Base-by-base conservation (phyloP, 164 flowering plant genomes). In the Macadamia tetraphylla region DNA sequence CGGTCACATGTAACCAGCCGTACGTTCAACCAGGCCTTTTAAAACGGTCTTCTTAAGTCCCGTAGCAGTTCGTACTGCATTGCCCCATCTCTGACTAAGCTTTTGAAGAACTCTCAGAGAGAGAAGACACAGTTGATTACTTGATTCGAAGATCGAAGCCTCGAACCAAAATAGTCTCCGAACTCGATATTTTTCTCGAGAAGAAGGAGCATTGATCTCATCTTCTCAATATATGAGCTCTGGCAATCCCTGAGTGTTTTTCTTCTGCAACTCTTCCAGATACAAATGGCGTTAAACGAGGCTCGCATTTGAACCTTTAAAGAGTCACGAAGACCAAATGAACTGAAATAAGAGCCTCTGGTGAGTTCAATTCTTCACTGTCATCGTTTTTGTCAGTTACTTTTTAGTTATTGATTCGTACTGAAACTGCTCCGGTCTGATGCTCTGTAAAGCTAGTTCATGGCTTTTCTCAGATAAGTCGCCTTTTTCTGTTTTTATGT, bases 1-100 rank as follows among this genome's bases (percentile, higher is more conserved):
- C 75, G 72, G 79, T 73, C 67, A 77, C 70, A 60, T 57, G 42
- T 6, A 62, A 74, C 71, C 58, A 69, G 61, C 67, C 29, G 67
- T 74, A 60, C 64, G 13, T 0, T 8, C 7, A n/a, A 48, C 46
- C 18, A 9, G 44, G 31, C 64, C 29, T 66, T 70, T 70, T 31
- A 61, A 70, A 66, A 7, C 40, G n/a, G 43, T 29, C 60, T 35
- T 70, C 73, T 70, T 70, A 64, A 68, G 58, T 65, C 66, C 9
- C 6, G 12, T 29, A 32, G 29, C 42, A 18, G 29, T 11, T 62
- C 29, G 68, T 43, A 51, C 53, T 65, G 23, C 23, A 23, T 31
- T 59, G 32, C 32, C 14, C 14, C 15, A 49, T 48, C 51, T 7
- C 51, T 46, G 7, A 46, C 51, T 46, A 0, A 46, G 7, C 11